A percentile compares a stretch with the other conserved stretches of the same genome.
Evolutionary conservation across 2,329 filamentous ascomycete genomes (phyloP).

Genomic region (Trichoderma sp.): DNA sequence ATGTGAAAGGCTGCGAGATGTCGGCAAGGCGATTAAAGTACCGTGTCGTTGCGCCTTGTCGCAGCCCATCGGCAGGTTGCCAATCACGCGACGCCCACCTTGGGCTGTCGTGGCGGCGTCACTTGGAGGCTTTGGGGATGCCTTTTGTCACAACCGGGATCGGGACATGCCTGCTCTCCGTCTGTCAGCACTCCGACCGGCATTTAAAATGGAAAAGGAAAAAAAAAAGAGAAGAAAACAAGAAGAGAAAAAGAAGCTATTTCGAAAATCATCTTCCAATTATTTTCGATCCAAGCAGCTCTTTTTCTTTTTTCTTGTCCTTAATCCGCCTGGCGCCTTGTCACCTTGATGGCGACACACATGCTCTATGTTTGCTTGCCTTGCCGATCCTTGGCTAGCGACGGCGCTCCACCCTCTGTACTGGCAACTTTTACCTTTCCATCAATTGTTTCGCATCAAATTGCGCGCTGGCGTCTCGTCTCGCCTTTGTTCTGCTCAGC

Average conservation of each 20-base stretch:
- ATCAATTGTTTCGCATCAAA: neutral
- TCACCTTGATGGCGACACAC: constrained; percentile 13
- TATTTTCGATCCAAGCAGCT: neutral
- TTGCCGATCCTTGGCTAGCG: constrained; percentile 13
- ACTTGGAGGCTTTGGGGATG: neutral
- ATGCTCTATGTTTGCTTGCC: constrained; percentile 13
- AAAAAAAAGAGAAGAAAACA: neutral
- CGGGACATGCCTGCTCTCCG: neutral
- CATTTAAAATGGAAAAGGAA: neutral
- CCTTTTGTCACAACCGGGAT: neutral
- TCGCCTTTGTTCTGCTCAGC: neutral
- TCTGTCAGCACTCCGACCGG: neutral
- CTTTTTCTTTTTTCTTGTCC: neutral
- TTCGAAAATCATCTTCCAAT: neutral
- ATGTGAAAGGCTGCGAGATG: constrained; percentile 14
- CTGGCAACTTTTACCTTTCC: neutral
- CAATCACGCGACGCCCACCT: constrained; percentile 10
- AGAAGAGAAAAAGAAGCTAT: neutral
- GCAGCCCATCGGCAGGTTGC: constrained; percentile 13
- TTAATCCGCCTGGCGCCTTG: constrained; percentile 6
- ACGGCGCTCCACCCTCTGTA: constrained; percentile 11
- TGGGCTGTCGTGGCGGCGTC: constrained; percentile 10
- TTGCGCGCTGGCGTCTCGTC: neutral
- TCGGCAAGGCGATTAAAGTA: constrained; percentile 20
- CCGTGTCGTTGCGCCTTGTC: constrained; percentile 8